These are phyloP conservation scores for Debaryomyces singareniensis DNA, from an alignment of 1,139 yeast genomes.

Conservation along the genomic window DNA sequence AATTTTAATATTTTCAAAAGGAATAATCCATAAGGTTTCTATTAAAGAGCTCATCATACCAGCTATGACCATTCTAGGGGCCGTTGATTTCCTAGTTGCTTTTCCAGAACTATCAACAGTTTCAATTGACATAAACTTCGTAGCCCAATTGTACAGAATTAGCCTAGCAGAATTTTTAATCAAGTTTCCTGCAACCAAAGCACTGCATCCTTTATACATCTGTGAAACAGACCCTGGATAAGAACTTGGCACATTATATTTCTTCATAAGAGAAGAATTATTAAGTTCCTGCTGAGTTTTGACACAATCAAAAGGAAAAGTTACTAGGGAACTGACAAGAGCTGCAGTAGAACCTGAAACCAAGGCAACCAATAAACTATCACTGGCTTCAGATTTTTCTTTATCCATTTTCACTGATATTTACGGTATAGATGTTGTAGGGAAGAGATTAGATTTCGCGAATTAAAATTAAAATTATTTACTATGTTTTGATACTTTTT, in stretches of 20 bases:
- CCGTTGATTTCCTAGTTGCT: constrained; percentile 43
- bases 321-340: constrained; percentile 58
- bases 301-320: constrained; percentile 81
- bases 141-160: constrained; percentile 68
- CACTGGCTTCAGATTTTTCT: constrained; percentile 9
- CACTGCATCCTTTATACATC: constrained; percentile 70
- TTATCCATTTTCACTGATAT: neutral
- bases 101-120: constrained; percentile 24
- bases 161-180: constrained; percentile 70
- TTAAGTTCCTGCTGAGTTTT: constrained; percentile 70
- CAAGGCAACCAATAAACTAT: constrained; percentile 51
- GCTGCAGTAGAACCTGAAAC: constrained; percentile 76
- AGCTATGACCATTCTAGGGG: constrained; percentile 73
- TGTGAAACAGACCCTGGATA: constrained; percentile 34
- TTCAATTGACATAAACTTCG: constrained; percentile 66
- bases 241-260: constrained; percentile 32
- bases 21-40: constrained; percentile 80
- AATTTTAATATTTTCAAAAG: constrained; percentile 84
- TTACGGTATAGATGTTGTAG: too few relatives aligned
- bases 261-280: constrained; percentile 33
- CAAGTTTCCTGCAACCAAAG: constrained; percentile 70
- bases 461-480: too few relatives aligned
- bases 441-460: too few relatives aligned
- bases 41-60: constrained; percentile 79
- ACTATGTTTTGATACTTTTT: too few relatives aligned